Base-by-base conservation (phyloP, 2,329 filamentous ascomycete genomes). In the Xylaria arbuscula region DNA sequence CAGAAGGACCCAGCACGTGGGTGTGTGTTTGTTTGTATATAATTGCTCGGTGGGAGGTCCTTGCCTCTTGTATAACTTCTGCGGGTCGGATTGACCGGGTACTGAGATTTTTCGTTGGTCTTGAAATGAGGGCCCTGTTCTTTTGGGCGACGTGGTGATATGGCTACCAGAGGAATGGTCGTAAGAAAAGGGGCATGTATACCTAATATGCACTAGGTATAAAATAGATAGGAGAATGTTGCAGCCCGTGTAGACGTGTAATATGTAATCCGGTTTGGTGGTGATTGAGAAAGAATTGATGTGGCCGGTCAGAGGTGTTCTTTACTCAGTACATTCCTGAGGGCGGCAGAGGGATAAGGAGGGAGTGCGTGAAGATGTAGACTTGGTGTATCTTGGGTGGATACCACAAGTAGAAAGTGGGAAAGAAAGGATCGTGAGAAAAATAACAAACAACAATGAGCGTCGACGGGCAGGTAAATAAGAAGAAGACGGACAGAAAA, bases 321-420 rank as follows among this genome's bases (percentile, higher is more conserved):
- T 36, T 66, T 47, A n/a, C n/a, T n/a, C n/a, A n/a, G n/a, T n/a
- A 60, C 63, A 59, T 59, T 66, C 58, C 47, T 22, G 38, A 36
- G 28, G n/a, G 17, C 34, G 15, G 19, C 22, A 24, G 38, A 40
- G 19, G n/a, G 7, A 24, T 32, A 19, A 10, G 28, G 28, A 22
- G 42, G 34, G 63, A 62, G 42, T 32, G 22, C 32, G 11, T n/a
- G 56, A 32, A 50, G 19, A 34, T 17, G 28, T 50, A 50, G 50
- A 48, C 13, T 28, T 3, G 38, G 13, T 57, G 38, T n/a, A 3
- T 40, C 34, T 22, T 56, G 19, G 15, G 17, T 42, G 55, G 54
- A 28, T 32, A 40, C 57, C 57, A 62, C 51, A 45, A 47, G 56
- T 13, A 68, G 56, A 54, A 58, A 59, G 22, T 19, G 42, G 17